Evolutionary conservation across 305 asterid genomes (phyloP).

Genomic region (Rubia occidens): DNA sequence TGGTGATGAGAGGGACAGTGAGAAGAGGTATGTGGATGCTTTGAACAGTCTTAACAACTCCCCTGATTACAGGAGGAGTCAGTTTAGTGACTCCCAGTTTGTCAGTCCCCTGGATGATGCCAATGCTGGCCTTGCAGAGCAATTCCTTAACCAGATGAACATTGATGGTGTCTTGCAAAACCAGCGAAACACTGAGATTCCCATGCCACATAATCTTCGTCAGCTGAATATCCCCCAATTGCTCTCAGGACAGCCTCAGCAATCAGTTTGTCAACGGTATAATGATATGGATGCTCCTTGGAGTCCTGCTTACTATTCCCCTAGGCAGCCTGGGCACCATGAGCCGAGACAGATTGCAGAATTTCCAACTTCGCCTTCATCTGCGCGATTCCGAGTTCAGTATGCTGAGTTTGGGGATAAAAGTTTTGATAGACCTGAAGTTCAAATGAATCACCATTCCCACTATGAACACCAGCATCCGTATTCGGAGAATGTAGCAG

Average conservation of each 20-base stretch:
- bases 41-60: constrained; percentile 80
- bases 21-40: constrained; percentile 88
- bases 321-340: constrained; percentile 53
- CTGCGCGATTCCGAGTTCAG: constrained; percentile 49
- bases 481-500: constrained; percentile 43
- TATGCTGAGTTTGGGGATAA: constrained; percentile 47
- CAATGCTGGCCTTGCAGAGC: constrained; percentile 52
- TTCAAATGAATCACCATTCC: constrained; percentile 37
- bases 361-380: constrained; percentile 76
- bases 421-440: constrained; percentile 53
- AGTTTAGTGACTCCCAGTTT: constrained; percentile 34
- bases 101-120: constrained; percentile 52
- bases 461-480: constrained; percentile 55
- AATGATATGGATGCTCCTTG: constrained; percentile 89
- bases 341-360: constrained; percentile 65
- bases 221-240: constrained; percentile 64
- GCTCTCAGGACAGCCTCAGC: constrained; percentile 61
- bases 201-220: constrained; percentile 59
- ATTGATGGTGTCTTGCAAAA: constrained; percentile 56
- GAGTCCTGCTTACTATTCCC: constrained; percentile 95
- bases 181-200: constrained; percentile 65
- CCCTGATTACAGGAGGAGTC: constrained; percentile 51
- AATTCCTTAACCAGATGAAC: constrained; percentile 56
- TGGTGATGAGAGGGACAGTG: constrained; percentile 85
- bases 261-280: constrained; percentile 46